Conservation (phyloP, 2,329 filamentous ascomycete species). For the Aureobasidium sp. region DNA sequence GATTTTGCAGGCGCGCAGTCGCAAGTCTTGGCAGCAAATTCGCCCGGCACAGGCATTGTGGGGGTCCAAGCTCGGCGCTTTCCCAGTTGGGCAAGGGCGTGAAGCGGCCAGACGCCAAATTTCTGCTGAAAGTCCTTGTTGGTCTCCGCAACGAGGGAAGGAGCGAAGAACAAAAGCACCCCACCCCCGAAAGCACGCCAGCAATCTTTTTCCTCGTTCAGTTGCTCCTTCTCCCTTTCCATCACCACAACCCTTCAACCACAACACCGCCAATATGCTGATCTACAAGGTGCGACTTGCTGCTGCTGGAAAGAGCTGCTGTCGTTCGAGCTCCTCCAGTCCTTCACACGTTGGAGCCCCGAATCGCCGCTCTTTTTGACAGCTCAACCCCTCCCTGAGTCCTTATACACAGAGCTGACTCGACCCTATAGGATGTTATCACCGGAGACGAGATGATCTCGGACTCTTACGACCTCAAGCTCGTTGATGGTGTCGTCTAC, state of each 20-base stretch:
- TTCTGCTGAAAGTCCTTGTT: not conserved
- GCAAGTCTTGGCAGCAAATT: constrained; percentile 12
- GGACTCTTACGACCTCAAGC: constrained; percentile 81
- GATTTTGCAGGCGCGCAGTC: constrained; percentile 9
- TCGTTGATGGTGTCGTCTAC: constrained; percentile 72
- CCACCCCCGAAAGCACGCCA: not conserved
- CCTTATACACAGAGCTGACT: constrained; percentile 19
- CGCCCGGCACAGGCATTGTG: not conserved
- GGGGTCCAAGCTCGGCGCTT: constrained; percentile 11
- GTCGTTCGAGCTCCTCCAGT: constrained; percentile 4
- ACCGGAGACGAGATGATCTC: constrained; percentile 94
- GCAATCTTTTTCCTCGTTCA: constrained; percentile 9
- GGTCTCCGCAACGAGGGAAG: constrained; percentile 7
- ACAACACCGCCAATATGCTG: constrained; percentile 42
- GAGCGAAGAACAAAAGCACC: constrained; percentile 9
- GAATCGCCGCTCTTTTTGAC: not conserved
- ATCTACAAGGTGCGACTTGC: constrained; percentile 48
- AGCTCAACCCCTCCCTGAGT: not conserved
- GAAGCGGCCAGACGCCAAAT: constrained; percentile 8
- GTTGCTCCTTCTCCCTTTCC: not conserved
- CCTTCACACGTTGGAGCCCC: not conserved
- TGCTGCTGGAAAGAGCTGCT: constrained; percentile 18
- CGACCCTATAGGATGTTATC: constrained; percentile 64
- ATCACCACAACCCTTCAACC: constrained; percentile 9
- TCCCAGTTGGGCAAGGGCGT: not conserved